Conservation (phyloP, 306 rosid species). For the Trifolium dubium region DNA sequence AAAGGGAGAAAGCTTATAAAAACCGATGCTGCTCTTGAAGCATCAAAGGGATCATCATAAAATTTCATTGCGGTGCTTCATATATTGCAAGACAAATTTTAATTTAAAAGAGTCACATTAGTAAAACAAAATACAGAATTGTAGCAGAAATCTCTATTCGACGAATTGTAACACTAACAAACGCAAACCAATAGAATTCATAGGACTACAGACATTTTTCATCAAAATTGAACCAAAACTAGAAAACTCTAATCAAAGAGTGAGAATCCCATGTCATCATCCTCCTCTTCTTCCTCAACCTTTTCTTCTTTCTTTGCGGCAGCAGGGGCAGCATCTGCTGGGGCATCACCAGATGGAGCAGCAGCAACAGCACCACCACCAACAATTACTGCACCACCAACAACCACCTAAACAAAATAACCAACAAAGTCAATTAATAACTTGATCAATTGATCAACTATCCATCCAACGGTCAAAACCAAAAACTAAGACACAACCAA, state of each 20-base stretch:
- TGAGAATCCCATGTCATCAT: constrained; percentile 81
- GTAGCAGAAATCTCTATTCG: constrained; percentile 34
- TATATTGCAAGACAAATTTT: not conserved
- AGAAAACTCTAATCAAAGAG: constrained; percentile 73
- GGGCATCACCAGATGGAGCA: constrained; percentile 60
- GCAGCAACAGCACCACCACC: constrained; percentile 62
- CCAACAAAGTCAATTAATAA: not conserved
- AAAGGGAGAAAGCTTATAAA: not conserved
- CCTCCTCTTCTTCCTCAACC: constrained; percentile 84
- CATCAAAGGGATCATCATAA: not conserved
- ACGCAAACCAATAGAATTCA: constrained; percentile 46
- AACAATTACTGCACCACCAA: constrained; percentile 66
- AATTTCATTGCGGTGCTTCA: not conserved
- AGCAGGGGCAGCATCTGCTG: constrained; percentile 56
- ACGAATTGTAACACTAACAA: constrained; percentile 22
- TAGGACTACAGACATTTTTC: constrained; percentile 17
- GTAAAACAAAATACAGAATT: constrained; percentile 1
- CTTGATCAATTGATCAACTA: not conserved
- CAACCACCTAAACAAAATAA: constrained; percentile 58
- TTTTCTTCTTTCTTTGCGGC: constrained; percentile 62
- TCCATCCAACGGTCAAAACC: not conserved
- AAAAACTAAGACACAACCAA: not conserved
- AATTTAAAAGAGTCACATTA: not conserved
- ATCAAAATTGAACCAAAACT: constrained; percentile 35
- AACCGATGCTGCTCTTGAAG: too few relatives aligned